These are phyloP conservation scores for Wickerhamomyces strasburgensis DNA, from an alignment of 805 yeast genomes.

Conservation along the genomic window DNA sequence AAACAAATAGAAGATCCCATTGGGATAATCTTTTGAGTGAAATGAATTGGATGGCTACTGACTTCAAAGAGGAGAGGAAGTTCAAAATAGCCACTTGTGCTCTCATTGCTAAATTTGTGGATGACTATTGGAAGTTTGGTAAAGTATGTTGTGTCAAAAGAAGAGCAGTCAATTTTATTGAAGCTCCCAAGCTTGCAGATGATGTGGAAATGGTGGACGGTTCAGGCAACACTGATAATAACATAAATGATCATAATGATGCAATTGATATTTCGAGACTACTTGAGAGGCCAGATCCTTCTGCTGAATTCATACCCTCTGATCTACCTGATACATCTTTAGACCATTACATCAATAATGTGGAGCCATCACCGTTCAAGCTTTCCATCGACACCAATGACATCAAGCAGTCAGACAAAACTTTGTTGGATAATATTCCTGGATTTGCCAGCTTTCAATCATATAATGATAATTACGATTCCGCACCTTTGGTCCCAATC, in stretches of 20 bases:
- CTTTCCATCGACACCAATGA: conserved; percentile 28
- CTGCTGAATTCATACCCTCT: conserved; percentile 22
- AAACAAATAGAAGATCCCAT: conserved; percentile 40
- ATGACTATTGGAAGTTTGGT: conserved; percentile 77
- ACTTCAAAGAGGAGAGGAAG: conserved; percentile 65
- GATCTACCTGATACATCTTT: conserved; percentile 27
- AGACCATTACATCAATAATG: conserved; percentile 24
- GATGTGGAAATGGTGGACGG: conserved; percentile 9
- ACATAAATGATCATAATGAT: conserved; percentile 4
- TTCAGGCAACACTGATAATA: neutral
- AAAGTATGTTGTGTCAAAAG: conserved; percentile 58
- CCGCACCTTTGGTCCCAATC: conserved; percentile 45
- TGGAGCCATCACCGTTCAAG: conserved; percentile 28
- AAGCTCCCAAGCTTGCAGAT: conserved; percentile 3
- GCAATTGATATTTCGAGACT: conserved; percentile 36
- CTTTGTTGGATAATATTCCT: conserved; percentile 31
- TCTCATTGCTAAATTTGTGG: conserved; percentile 63
- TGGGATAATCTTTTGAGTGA: conserved; percentile 76
- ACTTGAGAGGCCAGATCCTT: conserved; percentile 29
- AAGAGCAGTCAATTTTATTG: conserved; percentile 36
- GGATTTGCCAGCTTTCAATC: conserved; percentile 26
- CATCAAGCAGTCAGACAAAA: conserved; percentile 29
- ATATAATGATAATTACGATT: conserved; percentile 27
- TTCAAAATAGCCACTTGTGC: conserved; percentile 67
- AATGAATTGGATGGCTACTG: conserved; percentile 78